These are phyloP conservation scores for Echium plantagineum DNA, from an alignment of 257 asterid species.

Conservation along the genomic window DNA sequence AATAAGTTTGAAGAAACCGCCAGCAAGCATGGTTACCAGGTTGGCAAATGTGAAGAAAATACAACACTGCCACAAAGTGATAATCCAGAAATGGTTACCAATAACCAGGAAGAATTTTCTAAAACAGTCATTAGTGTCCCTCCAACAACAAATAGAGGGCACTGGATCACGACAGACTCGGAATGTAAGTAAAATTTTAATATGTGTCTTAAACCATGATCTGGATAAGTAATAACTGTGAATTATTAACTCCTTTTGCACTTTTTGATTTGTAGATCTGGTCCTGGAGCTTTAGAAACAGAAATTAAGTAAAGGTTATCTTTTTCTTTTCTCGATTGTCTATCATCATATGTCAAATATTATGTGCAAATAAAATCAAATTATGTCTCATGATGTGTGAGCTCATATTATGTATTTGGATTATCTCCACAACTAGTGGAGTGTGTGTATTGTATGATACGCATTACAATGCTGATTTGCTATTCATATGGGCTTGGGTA, in stretches of 20 bases:
- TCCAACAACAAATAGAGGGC: constrained; percentile 14
- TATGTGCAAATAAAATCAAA: background rate
- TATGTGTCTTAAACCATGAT: background rate
- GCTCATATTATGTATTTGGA: background rate
- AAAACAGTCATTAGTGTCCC: background rate
- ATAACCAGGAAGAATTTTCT: constrained; percentile 5
- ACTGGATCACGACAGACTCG: constrained; percentile 32
- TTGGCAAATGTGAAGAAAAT: background rate
- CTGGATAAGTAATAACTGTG: background rate
- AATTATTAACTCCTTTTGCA: background rate
- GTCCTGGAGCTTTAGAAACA: background rate
- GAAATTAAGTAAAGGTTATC: background rate
- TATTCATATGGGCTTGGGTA: background rate
- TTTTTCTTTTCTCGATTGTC: background rate
- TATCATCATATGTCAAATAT: background rate
- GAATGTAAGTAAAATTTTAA: constrained; percentile 26
- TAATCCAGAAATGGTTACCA: constrained; percentile 11
- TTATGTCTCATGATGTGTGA: background rate
- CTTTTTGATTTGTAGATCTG: background rate
- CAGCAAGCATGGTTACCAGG: background rate
- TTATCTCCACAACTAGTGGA: background rate
- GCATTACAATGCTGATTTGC: background rate
- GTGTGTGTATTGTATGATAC: background rate
- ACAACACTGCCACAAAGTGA: background rate
- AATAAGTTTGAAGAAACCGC: constrained; percentile 1